Evolutionary conservation across 345 rosid species (phyloP).

Genomic region (Populus tremula): DNA sequence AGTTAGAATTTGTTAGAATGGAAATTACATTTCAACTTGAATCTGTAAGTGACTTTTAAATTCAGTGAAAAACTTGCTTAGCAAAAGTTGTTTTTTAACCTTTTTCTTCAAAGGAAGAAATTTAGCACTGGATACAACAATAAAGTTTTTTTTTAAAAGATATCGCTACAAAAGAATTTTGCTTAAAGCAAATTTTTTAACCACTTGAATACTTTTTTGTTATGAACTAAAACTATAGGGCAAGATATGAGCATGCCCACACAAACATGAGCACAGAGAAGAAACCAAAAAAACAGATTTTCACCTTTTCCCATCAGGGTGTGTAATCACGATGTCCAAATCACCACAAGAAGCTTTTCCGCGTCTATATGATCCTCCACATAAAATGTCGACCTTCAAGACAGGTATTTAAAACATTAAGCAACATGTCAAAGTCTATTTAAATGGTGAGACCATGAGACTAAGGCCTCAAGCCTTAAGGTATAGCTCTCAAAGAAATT

Average conservation of each 20-base stretch:
- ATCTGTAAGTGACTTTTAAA: no score
- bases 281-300: not conserved
- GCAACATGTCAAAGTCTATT: not conserved
- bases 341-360: constrained; percentile 97
- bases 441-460: constrained; percentile 8
- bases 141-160: no score
- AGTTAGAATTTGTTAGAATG: no score
- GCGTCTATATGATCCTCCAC: constrained; percentile 97
- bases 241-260: not conserved
- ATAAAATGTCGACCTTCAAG: constrained; percentile 61
- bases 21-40: no score
- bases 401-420: constrained; percentile 11
- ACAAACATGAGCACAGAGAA: not conserved
- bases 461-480: not conserved
- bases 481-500: not conserved
- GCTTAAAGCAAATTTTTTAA: no score
- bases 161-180: no score
- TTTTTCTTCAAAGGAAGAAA: no score
- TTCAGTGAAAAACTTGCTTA: no score
- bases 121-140: no score
- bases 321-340: constrained; percentile 76
- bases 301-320: constrained; percentile 88
- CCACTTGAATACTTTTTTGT: no score
- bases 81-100: no score
- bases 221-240: no score